Evolutionary conservation across 352 stramenopile species (phyloP), one percentile per base, ranked within the genome.

Genomic region (Phytophthora sp.): DNA sequence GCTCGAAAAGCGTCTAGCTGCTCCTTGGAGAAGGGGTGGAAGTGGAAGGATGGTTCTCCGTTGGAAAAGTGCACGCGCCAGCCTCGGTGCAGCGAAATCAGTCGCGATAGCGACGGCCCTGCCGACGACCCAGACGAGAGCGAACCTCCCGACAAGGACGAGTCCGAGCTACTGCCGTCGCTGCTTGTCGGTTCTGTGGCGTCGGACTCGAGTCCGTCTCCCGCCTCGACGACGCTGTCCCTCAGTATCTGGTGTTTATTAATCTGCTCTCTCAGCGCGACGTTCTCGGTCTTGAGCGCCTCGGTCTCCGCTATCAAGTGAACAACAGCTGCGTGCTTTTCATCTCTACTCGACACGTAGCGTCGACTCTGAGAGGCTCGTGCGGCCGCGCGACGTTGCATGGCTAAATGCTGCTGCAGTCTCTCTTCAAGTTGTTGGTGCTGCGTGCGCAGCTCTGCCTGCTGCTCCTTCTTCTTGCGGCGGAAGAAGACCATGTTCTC

Each of bases 401-500:
- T 74, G 32, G 54, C 45, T 21, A 81, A 59, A 44, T 74, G 70
- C 49, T 76, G 69, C 37, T 78, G 65, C 12, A 81, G 50, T 13
- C 57, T 52, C 44, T 65, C 41, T 32, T 81, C 72, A 17, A 81
- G 69, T 52, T 66, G 56, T n/a, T 64, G 56, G 54, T 81, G 72
- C 54, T 68, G 60, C 6, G 37, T 65, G 27, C 68, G 69, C 52
- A 81, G 60, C 61, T 81, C 65, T 10, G 61, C 56, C 46, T 76
- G 72, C 57, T 78, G 69, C 45, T 66, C 72, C 58, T 81, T 81
- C 72, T 81, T 81, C 69, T 81, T 81, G 34, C 61, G 69, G 17
- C 72, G 65, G 69, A 81, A 81, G 51, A 75, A 77, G 20, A 81
- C 72, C 72, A 81, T 81, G 57, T 81, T 81, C 51, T 81, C 72